A percentile compares a stretch with the other conserved stretches of the same genome.
Conservation (phyloP, 73 alveolate genomes). For the Stentor coeruleus region DNA sequence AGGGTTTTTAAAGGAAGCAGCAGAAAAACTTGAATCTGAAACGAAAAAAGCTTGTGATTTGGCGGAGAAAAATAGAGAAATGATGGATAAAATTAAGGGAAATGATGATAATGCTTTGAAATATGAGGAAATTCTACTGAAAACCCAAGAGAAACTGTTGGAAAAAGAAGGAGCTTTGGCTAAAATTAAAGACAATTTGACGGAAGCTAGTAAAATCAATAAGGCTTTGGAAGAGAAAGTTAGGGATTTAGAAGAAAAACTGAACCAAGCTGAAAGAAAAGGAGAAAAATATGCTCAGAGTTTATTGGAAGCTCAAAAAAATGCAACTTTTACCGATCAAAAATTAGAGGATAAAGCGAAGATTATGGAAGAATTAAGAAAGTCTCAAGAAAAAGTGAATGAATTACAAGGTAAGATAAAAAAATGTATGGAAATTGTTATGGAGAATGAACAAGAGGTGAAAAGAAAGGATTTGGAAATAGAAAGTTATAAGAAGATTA, state of each 20-base stretch:
- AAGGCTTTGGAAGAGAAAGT: neutral
- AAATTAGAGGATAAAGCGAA: neutral
- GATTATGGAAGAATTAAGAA: neutral
- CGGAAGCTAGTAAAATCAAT: neutral
- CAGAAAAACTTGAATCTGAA: constrained; percentile 1
- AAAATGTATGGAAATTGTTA: neutral
- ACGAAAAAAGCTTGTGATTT: neutral
- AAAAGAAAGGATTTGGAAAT: no score
- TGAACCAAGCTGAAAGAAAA: neutral
- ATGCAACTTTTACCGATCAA: neutral
- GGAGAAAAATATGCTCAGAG: neutral
- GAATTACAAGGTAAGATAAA: neutral
- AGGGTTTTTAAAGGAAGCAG: constrained; percentile 30
- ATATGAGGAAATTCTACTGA: neutral
- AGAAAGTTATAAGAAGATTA: no score
- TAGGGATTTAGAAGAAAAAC: neutral
- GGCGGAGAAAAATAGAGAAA: neutral
- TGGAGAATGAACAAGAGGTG: no score
- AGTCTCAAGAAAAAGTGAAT: constrained; percentile 6
- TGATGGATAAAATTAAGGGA: neutral
- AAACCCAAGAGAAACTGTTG: no score
- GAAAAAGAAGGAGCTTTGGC: no score
- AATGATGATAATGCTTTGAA: neutral
- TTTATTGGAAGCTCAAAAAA: neutral
- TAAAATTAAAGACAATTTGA: no score